phyloP scores from a whole-genome alignment of 306 rosid species.

The Nissolia schottii region DNA sequence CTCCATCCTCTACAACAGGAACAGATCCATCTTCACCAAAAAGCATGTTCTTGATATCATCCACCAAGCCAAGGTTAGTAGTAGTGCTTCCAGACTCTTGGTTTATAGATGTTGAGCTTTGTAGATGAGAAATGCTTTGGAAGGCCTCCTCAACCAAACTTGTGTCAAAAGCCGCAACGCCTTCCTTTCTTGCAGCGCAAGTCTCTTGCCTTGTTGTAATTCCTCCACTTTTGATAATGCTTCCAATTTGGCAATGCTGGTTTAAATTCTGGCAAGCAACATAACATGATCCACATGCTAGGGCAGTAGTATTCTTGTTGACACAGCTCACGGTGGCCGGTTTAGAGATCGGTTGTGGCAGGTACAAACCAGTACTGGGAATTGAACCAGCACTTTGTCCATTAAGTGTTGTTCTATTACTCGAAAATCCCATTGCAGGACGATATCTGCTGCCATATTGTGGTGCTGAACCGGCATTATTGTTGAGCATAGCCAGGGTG shows the following conservation, averaged over 20 bases:
- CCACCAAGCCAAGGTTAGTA: neutral
- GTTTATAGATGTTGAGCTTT: conserved; percentile 19
- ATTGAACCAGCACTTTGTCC: conserved; percentile 18
- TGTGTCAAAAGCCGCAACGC: conserved; percentile 9
- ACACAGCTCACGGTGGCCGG: conserved; percentile 2
- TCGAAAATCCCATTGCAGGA: conserved; percentile 24
- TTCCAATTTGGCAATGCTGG: conserved; percentile 23
- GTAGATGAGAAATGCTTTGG: conserved; percentile 28
- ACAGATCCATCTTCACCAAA: conserved; percentile 12
- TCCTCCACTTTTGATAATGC: neutral
- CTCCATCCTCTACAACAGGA: conserved; percentile 24
- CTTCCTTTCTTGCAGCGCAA: neutral
- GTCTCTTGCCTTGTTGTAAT: conserved; percentile 18
- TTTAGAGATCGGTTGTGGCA: conserved; percentile 18
- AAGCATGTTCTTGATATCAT: conserved; percentile 36
- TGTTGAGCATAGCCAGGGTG: conserved; percentile 1
- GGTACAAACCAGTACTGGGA: neutral
- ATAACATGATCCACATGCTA: conserved; percentile 18
- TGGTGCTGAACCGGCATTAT: conserved; percentile 12
- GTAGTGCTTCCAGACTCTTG: conserved; percentile 27
- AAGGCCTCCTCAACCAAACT: conserved; percentile 27
- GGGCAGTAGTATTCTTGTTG: neutral
- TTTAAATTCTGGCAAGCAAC: conserved; percentile 8
- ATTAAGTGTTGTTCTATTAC: conserved; percentile 6
- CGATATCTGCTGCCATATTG: conserved; percentile 20